Percentiles rank a stretch among this genome's conserved stretches.
Conservation (phyloP, 768 basidiomycete genomes). For the Pleurotus tuber-regium region DNA sequence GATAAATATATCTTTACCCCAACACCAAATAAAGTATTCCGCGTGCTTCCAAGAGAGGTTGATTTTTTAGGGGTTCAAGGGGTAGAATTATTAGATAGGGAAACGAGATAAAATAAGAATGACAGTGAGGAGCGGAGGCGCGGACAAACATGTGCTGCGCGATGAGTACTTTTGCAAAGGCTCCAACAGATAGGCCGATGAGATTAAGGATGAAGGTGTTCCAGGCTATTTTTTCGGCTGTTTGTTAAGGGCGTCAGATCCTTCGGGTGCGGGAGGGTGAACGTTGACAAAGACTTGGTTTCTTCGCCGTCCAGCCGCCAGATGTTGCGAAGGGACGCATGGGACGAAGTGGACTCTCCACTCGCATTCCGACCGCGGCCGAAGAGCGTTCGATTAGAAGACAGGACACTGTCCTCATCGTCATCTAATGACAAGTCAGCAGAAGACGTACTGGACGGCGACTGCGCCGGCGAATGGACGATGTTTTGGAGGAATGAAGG, state of each 20-base stretch:
- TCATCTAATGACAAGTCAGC: constrained; percentile 68
- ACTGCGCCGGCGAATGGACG: constrained; percentile 63
- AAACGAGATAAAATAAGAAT: background rate
- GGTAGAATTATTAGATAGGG: background rate
- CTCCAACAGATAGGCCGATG: background rate
- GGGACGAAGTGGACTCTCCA: constrained; percentile 17
- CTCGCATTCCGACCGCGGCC: constrained; percentile 10
- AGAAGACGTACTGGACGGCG: constrained; percentile 63
- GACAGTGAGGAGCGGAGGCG: background rate
- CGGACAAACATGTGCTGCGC: background rate
- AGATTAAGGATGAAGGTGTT: constrained; percentile 25
- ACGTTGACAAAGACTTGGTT: constrained; percentile 49
- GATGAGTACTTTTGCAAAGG: background rate
- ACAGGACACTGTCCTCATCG: constrained; percentile 33
- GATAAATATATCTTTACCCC: background rate
- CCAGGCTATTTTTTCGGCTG: constrained; percentile 38
- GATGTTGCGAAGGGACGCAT: constrained; percentile 49
- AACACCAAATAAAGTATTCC: background rate
- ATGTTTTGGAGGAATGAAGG: constrained; percentile 79
- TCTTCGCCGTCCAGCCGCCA: constrained; percentile 77
- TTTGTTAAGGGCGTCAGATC: constrained; percentile 35
- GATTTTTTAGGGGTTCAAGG: background rate
- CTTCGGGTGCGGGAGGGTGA: constrained; percentile 45
- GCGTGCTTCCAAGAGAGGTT: constrained; percentile 7
- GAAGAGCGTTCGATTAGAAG: background rate